Evolutionary conservation across 805 yeast genomes (phyloP), one percentile per base, ranked within the genome.

Genomic region (Hanseniaspora osmophila): DNA sequence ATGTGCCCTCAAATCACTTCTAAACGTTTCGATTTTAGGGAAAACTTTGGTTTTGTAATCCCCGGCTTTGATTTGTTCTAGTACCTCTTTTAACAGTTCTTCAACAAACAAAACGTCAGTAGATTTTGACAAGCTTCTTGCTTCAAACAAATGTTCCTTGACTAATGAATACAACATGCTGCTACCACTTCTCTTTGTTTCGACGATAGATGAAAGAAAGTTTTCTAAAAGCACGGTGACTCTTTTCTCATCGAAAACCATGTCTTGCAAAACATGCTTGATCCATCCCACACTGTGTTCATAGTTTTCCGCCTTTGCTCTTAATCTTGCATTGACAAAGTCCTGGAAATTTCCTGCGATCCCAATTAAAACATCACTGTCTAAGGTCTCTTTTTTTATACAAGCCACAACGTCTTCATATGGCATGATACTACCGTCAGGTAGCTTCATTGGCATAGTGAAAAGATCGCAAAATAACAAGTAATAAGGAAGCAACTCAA

Each of bases 401-500:
- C 73, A 70, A 16, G 80, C 68, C 7, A 86, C 79, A n/a, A 87
- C 95, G 40, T 78, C 73, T 46, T 87, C 94, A 56, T 72, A 84
- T 0, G 84, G 74, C 17, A 79, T 65, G 13, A 68, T 59, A 2
- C 69, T 57, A 2, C 87, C 90, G 54, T 76, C 73, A 1, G 75
- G 80, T 10, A 73, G 65, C 41, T 66, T 65, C 63, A 90, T 68
- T 1, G 96, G 92, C 57, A 84, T 66, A 0, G 85, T 67, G 55
- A 84, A 83, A 9, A 88, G 60, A 42, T 80, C 84, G 46, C 74
- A 75, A 47, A 79, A 68, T 10, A 88, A 58, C 17, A 78, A 77
- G 50, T 84, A 67, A 48, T 81, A 79, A 2, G 84, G 81, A 44
- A 87, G 65, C 13, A 80, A 64, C 2, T 64, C 56, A 22, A 70